Evolutionary conservation across 176 grass and related monocot species (phyloP).

Genomic region (Stipa capillata): DNA sequence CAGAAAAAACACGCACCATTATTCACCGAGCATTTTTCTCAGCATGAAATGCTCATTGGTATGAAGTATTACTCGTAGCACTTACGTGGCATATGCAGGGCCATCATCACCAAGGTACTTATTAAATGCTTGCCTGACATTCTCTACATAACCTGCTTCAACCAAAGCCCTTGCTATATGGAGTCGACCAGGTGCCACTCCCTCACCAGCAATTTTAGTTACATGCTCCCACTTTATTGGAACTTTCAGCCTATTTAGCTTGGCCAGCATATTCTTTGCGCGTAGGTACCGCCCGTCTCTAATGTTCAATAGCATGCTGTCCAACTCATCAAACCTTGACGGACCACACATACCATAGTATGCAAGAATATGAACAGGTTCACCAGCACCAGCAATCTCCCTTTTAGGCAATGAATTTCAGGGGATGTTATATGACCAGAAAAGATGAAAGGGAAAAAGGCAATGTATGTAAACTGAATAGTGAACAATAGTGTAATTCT

Average conservation of each 20-base stretch:
- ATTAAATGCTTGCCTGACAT: conserved; percentile 83
- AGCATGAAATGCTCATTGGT: background rate
- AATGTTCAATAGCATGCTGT: conserved; percentile 67
- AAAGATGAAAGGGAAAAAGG: conserved; percentile 13
- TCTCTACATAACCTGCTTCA: conserved; percentile 72
- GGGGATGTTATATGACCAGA: background rate
- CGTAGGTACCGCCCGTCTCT: conserved; percentile 68
- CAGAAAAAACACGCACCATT: conserved; percentile 6
- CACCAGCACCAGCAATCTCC: conserved; percentile 48
- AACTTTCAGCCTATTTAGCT: conserved; percentile 63
- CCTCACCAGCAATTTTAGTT: conserved; percentile 77
- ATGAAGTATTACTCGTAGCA: background rate
- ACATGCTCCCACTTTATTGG: conserved; percentile 72
- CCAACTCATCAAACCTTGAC: conserved; percentile 58
- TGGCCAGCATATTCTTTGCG: conserved; percentile 78
- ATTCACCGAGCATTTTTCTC: conserved; percentile 9
- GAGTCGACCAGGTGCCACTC: conserved; percentile 78
- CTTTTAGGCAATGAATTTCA: conserved; percentile 36
- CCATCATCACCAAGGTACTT: conserved; percentile 81
- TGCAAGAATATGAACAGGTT: conserved; percentile 88
- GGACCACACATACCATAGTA: conserved; percentile 93
- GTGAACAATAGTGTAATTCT: background rate
- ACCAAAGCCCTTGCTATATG: conserved; percentile 90
- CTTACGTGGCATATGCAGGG: conserved; percentile 86
- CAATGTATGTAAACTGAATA: background rate